phyloP scores from a whole-genome alignment of 2,329 filamentous ascomycete species.

The Pseudogymnoascus sp. region DNA sequence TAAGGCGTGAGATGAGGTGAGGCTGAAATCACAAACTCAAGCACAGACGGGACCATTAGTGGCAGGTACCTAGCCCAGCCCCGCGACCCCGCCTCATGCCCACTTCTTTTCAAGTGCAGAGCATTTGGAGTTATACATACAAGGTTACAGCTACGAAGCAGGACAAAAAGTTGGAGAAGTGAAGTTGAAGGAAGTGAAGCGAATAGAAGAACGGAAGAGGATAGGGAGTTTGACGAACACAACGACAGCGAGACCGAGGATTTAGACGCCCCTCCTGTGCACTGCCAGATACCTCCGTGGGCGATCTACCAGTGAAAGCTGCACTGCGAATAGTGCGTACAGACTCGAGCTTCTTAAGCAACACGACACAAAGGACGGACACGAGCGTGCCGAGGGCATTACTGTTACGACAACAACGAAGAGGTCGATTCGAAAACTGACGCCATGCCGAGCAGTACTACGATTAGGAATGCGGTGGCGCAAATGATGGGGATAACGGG shows the following conservation, averaged over 20 bases:
- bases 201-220: background rate
- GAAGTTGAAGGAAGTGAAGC: background rate
- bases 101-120: background rate
- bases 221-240: background rate
- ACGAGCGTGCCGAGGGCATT: background rate
- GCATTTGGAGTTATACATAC: background rate
- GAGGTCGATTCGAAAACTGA: background rate
- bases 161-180: background rate
- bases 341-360: background rate
- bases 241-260: background rate
- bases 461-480: conserved; percentile 18
- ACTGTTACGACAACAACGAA: background rate
- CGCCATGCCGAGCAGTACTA: conserved; percentile 24
- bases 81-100: conserved; percentile 4
- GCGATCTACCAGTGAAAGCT: background rate
- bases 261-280: background rate
- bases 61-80: conserved; percentile 1
- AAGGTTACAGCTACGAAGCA: background rate
- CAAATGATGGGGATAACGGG: conserved; percentile 28
- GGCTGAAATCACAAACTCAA: background rate
- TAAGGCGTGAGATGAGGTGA: conserved; percentile 5
- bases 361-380: background rate
- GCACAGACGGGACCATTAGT: conserved; percentile 1
- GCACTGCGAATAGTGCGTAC: background rate
- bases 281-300: background rate